Conservation (phyloP, 1,284 basidiomycete species). For the Cutaneotrichosporon spelunceum region DNA sequence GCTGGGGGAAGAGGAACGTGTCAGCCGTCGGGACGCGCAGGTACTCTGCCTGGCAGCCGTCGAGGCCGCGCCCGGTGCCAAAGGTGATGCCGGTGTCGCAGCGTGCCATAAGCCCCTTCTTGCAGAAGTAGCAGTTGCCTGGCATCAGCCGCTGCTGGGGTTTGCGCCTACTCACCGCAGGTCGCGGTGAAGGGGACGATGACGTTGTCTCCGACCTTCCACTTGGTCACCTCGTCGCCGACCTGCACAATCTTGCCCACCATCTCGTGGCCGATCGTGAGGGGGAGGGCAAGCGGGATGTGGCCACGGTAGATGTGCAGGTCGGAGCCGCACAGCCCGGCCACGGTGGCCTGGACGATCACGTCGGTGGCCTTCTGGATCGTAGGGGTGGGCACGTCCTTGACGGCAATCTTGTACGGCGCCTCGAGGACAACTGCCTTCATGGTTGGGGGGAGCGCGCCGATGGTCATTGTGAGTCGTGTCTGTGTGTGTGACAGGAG, state of each 20-base stretch:
- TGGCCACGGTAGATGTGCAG: constrained; percentile 72
- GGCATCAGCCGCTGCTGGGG: not conserved
- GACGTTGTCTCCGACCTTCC: constrained; percentile 74
- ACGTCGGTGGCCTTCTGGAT: constrained; percentile 34
- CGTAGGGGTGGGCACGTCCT: constrained; percentile 35
- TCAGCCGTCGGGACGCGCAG: constrained; percentile 63
- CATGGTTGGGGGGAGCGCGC: constrained; percentile 30
- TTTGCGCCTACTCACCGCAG: constrained; percentile 63
- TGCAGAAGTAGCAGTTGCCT: constrained; percentile 58
- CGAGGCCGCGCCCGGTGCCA: constrained; percentile 58
- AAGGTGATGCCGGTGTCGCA: constrained; percentile 56
- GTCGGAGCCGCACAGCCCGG: constrained; percentile 61
- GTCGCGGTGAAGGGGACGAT: constrained; percentile 79
- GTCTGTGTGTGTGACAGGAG: not conserved
- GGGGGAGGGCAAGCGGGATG: constrained; percentile 35
- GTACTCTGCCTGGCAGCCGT: constrained; percentile 84
- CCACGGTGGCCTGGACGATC: constrained; percentile 35
- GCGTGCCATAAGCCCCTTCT: constrained; percentile 69
- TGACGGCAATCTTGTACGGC: constrained; percentile 30
- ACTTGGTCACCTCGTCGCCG: constrained; percentile 63
- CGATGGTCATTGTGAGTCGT: constrained; percentile 11
- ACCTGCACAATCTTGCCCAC: constrained; percentile 72
- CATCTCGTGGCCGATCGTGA: constrained; percentile 69
- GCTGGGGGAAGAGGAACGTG: constrained; percentile 49
- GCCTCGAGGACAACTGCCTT: constrained; percentile 40